A percentile compares a stretch with the other conserved stretches of the same genome.
Evolutionary conservation across 352 stramenopile species (phyloP).

Genomic region (Globisporangium lucens): DNA sequence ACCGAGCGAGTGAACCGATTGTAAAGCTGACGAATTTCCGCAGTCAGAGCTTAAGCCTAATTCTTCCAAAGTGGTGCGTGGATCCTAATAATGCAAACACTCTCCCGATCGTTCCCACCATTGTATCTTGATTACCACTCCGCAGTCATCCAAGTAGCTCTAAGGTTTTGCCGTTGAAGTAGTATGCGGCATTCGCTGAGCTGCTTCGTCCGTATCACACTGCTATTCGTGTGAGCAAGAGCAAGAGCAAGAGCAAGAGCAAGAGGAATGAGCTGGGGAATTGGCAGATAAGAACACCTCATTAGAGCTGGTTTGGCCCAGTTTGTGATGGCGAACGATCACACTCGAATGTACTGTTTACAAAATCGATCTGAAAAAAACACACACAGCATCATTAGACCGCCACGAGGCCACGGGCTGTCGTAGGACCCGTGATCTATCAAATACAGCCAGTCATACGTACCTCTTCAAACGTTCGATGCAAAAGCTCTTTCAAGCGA

Average conservation of each 20-base stretch:
- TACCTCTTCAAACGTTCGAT: constrained; percentile 28
- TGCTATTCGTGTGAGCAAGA: not conserved
- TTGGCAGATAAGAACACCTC: too few relatives aligned
- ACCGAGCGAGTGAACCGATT: constrained; percentile 33
- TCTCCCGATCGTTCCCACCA: not conserved
- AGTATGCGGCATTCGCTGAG: too few relatives aligned
- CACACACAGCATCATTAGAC: not conserved
- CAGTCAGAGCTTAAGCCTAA: not conserved
- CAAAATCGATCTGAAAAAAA: constrained; percentile 10
- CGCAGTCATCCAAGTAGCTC: too few relatives aligned
- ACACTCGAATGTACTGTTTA: not conserved
- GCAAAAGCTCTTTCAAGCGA: constrained; percentile 31
- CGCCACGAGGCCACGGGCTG: not conserved
- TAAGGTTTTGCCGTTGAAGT: too few relatives aligned
- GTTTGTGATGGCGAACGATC: not conserved
- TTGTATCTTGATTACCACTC: not conserved
- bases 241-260: too few relatives aligned
- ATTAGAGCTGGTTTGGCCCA: too few relatives aligned
- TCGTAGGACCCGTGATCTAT: not conserved
- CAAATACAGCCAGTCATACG: not conserved
- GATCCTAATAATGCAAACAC: not conserved
- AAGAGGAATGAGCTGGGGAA: too few relatives aligned
- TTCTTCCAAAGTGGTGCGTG: not conserved
- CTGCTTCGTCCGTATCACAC: too few relatives aligned
- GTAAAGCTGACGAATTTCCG: constrained; percentile 2